phyloP scores from a whole-genome alignment of 805 yeast genomes.

The Suhomyces xylopsoci region DNA sequence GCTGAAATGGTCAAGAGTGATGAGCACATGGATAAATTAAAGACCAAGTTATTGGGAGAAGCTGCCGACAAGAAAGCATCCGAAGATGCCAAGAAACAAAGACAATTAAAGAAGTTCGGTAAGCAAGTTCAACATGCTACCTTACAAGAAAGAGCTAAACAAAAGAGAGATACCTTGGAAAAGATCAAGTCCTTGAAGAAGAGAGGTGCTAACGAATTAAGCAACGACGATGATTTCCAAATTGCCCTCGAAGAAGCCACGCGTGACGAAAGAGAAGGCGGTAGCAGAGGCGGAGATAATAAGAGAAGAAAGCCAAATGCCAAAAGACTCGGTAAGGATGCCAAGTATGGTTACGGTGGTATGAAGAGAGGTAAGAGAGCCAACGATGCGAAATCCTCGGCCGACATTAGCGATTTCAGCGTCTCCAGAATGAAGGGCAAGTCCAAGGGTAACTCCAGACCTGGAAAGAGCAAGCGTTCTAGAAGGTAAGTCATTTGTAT shows the following conservation, averaged over 20 bases:
- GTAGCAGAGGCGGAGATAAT: conserved; percentile 42
- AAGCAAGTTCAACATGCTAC: conserved; percentile 95
- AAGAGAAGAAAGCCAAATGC: conserved; percentile 58
- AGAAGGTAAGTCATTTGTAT: conserved; percentile 17
- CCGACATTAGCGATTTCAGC: conserved; percentile 61
- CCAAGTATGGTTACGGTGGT: conserved; percentile 78
- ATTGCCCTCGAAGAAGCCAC: conserved; percentile 91
- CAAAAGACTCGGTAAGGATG: conserved; percentile 67
- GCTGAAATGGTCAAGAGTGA: conserved; percentile 99
- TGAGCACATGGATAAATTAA: conserved; percentile 95
- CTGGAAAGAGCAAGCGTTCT: conserved; percentile 42
- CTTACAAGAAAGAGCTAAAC: conserved; percentile 88
- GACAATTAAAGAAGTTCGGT: conserved; percentile 94
- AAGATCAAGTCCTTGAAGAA: conserved; percentile 89
- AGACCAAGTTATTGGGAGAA: conserved; percentile 74
- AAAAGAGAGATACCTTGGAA: conserved; percentile 85
- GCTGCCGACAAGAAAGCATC: conserved; percentile 83
- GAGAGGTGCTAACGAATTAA: conserved; percentile 73
- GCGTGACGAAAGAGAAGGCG: conserved; percentile 36
- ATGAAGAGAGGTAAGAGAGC: conserved; percentile 68
- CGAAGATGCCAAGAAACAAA: conserved; percentile 90
- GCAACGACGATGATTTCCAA: conserved; percentile 70
- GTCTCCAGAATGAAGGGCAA: conserved; percentile 46
- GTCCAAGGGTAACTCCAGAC: conserved; percentile 22
- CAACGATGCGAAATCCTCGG: conserved; percentile 70